Evolutionary conservation across 257 asterid species (phyloP), one percentile per base, ranked within the genome.

Genomic region (Plantago ovata): DNA sequence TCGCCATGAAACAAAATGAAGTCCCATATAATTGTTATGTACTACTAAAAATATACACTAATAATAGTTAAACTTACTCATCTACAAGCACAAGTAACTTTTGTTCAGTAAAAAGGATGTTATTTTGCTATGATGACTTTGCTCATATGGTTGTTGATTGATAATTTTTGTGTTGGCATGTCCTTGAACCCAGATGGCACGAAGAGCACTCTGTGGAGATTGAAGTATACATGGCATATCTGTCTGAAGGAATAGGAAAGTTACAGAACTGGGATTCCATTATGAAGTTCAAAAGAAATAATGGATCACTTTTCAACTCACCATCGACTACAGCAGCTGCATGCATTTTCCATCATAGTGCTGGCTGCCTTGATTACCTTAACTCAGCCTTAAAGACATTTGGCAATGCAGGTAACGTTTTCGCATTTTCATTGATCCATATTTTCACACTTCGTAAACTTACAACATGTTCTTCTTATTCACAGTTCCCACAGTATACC

Each of bases 271-370:
- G 95, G 95, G 72, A 79, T 48, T 67, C 68, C 40, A 68, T 72
- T 28, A 73, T 88, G 94, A 84, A 79, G 61, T 79, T 78, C 68
- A 95, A 85, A 66, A 79, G 82, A 65, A 77, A 55, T 64, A 88
- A 92, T 28, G 98, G 98, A 24, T 92, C 98, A 19, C 77, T 92
- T 40, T 88, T 89, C 79, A 83, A 88, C 75, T 85, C 83, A 68
- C 97, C 98, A 11, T 85, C 98, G 1, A 74, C 97, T 0, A 81
- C 97, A 33, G 95, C 97, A 28, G 90, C 96, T 69, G 90, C 95
- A 72, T 77, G 50, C 56, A 76, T 76, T 66, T 73, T 64, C 68
- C 63, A 59, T 63, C 79, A 58, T 5, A 67, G 88, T 84, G 60
- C 81, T 46, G 81, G 53, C 12, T 88, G 85, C 75, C 87, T 82